phyloP scores from a whole-genome alignment of 2,329 filamentous ascomycete species.

The Calonectria pseudoreteaudii region DNA sequence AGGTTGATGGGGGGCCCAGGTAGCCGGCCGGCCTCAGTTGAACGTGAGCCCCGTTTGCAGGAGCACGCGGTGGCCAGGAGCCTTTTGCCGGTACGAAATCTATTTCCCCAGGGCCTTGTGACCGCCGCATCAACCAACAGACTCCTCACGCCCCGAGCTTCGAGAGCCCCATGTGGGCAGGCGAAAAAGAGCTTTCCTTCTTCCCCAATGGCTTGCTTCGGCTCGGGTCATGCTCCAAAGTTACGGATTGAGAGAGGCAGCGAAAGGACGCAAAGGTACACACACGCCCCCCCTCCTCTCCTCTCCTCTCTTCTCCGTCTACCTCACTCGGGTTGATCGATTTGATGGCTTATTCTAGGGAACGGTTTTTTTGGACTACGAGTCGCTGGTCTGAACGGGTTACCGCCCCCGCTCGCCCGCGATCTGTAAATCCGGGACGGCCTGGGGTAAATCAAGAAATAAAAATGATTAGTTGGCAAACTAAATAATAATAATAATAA shows the following conservation, averaged over 20 bases:
- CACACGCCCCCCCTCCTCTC: conserved; percentile 8
- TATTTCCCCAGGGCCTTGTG: conserved; percentile 11
- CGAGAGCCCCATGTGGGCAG: too few species aligned
- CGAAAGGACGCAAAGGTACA: background rate
- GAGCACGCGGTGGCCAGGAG: conserved; percentile 10
- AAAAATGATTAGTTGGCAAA: background rate
- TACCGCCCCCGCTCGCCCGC: conserved; percentile 19
- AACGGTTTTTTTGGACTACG: conserved; percentile 24
- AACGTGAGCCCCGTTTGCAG: background rate
- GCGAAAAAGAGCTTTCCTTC: background rate
- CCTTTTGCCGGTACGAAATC: background rate
- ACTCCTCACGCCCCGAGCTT: conserved; percentile 8
- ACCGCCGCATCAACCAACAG: conserved; percentile 1
- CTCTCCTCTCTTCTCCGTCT: background rate
- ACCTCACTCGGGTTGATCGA: background rate
- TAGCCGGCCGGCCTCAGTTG: background rate
- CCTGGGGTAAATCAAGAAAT: conserved; percentile 16
- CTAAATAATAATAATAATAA: background rate
- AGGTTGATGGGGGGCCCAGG: background rate
- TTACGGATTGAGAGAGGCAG: background rate
- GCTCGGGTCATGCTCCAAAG: conserved; percentile 1
- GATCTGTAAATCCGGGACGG: conserved; percentile 15
- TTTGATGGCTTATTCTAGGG: conserved; percentile 12
- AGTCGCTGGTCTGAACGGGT: conserved; percentile 15
- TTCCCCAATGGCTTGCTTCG: background rate